Base-by-base conservation (phyloP, 2,329 filamentous ascomycete genomes). In the Chrysosporium queenslandicum region DNA sequence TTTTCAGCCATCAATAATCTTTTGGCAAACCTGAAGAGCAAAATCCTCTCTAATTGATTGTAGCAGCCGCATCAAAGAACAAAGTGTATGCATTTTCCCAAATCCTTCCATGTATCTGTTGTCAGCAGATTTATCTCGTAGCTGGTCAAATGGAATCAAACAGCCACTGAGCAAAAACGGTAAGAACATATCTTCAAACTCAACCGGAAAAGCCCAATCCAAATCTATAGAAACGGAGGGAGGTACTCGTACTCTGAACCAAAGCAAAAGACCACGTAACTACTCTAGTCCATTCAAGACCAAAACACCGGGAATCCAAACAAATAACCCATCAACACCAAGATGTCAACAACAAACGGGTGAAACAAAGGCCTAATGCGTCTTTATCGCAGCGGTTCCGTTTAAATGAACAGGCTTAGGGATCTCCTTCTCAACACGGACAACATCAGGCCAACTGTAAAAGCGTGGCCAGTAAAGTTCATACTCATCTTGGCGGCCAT, bases 401-500 rank as follows among this genome's bases (percentile, higher is more conserved):
- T 52, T 45, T 3, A 53, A 20, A 23, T 46, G 42, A 3, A 52
- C 41, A 12, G 50, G 39, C 20, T 53, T 55, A 8, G 39, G 52
- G 20, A 52, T 54, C 34, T 54, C 54, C 32, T 40, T 50, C 12
- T 54, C 51, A 4, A 56, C 52, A 34, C 66, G 68, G 34, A 78
- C 66, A 14, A 83, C 69, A 47, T 76, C 70, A 4, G 80, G 80
- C 56, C 81, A 78, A 5, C 73, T 77, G 59, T 80, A 74, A 12
- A 80, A 58, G 21, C 76, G 78, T 1, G 82, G 79, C 87, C 87
- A 94, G 48, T 77, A 62, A 52, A 92, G 70, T 60, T 77, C 74
- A 63, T 82, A 92, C 62, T 89, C 80, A 39, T 85, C 78, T 61
- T 87, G 85, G 42, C 76, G 76, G 2, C 81, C 80, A 56, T 89